Evolutionary conservation across 805 yeast genomes (phyloP).

Genomic region (Starmerella khaoyaiensis): DNA sequence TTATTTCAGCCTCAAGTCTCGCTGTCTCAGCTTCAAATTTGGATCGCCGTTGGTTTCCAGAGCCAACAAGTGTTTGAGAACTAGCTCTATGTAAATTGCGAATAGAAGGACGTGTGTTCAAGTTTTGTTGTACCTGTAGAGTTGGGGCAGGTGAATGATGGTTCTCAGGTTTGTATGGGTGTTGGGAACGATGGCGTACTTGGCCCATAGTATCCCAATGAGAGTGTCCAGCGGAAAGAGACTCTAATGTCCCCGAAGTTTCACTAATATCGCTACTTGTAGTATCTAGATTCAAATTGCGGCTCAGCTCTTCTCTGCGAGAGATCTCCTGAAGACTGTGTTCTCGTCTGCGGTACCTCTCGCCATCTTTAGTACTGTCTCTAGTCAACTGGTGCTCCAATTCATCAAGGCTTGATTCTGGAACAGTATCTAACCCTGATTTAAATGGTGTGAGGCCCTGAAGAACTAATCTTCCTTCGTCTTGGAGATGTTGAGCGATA

Average conservation of each 20-base stretch:
- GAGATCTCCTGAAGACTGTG: too few relatives aligned
- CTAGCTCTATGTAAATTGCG: slow-evolving; percentile 1
- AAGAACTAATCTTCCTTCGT: slow-evolving; percentile 16
- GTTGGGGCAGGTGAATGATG: too few relatives aligned
- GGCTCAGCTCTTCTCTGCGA: too few relatives aligned
- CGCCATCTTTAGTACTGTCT: neutral
- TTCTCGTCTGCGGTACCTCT: too few relatives aligned
- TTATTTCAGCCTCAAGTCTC: slow-evolving; percentile 11
- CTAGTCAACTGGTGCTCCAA: slow-evolving; percentile 17
- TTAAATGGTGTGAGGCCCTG: slow-evolving; percentile 14
- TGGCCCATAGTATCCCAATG: slow-evolving; percentile 14
- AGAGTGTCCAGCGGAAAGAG: slow-evolving; percentile 11
- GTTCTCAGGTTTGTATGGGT: too few relatives aligned
- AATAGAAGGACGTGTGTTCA: neutral
- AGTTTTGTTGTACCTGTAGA: neutral
- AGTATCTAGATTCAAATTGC: slow-evolving; percentile 4
- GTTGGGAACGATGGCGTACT: slow-evolving; percentile 2
- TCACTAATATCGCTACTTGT: slow-evolving; percentile 6
- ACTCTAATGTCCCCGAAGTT: slow-evolving; percentile 12
- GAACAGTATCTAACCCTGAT: slow-evolving; percentile 9
- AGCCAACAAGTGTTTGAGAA: slow-evolving; percentile 9
- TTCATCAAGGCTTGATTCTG: slow-evolving; percentile 18
- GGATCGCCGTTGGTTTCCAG: slow-evolving; percentile 2
- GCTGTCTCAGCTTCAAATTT: neutral
- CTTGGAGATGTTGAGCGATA: slow-evolving; percentile 10